Conservation (phyloP, 1,284 basidiomycete genomes). For the Ganoderma lingzhi region DNA sequence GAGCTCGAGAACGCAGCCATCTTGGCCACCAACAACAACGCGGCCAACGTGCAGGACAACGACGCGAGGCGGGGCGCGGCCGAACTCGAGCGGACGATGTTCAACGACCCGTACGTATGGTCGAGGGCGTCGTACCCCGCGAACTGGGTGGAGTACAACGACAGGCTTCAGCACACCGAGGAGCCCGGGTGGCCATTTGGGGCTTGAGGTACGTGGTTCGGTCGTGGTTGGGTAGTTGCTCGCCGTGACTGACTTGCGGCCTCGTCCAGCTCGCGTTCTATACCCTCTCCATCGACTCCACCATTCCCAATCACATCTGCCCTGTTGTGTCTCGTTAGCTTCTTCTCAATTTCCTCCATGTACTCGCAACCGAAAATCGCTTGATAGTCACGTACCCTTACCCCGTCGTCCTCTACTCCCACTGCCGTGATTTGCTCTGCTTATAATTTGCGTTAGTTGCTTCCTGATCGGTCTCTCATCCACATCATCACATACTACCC, state of each 20-base stretch:
- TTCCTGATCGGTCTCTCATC: background rate
- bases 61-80: background rate
- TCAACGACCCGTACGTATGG: conserved; percentile 1
- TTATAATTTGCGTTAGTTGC: background rate
- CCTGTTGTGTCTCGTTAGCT: background rate
- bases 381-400: background rate
- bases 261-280: background rate
- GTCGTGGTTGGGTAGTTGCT: background rate
- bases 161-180: background rate
- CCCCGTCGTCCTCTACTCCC: background rate
- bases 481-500: background rate
- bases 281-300: background rate
- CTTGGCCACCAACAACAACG: background rate
- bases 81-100: background rate
- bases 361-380: background rate
- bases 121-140: background rate
- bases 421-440: background rate
- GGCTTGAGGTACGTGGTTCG: background rate
- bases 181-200: background rate
- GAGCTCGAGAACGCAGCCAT: background rate
- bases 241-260: background rate
- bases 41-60: background rate
- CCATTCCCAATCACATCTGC: background rate
- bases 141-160: background rate
- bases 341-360: background rate